Evolutionary conservation across 2,329 filamentous ascomycete species (phyloP), one percentile per base, ranked within the genome.

Genomic region (Colletotrichum agaves): DNA sequence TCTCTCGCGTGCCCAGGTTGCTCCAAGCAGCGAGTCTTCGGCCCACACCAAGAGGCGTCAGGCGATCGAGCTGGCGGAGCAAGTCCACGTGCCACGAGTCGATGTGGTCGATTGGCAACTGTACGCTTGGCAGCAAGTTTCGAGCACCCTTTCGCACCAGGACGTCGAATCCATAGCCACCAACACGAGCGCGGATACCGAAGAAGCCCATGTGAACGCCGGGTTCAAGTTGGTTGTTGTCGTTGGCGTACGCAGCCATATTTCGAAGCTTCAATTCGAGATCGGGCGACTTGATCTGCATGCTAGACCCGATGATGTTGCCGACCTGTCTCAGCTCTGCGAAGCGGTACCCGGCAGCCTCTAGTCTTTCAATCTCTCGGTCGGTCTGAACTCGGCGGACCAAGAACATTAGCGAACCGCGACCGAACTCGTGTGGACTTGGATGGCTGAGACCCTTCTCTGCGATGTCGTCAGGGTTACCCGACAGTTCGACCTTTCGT

Each of bases 381-480:
- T 82, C 82, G 37, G 79, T 82, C 37, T 84, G 82, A 2, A 91
- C 83, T 47, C 85, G 85, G 11, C 90, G 91, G 5, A 94, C 90
- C 10, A 97, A 85, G 73, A 97, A 94, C 76, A 97, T 87, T 50
- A 97, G 84, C 61, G 94, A 93, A 0, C 94, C 93, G 67, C 89
- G 89, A 4, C 91, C 91, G 41, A 88, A 85, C 33, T 79, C 75
- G 15, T 78, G 72, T 23, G 74, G 69, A 49, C 70, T 71, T 23
- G 70, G 71, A 4, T 71, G 61, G 17, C 70, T 63, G 33, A 78
- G 57, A 0, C 78, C 82, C 69, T 83, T 84, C 70, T 86, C 83
- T 1, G 76, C 77, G 12, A 81, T 69, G 27, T 79, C 78, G 12
- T 78, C 77, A 67, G 70, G 74, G 63, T 56, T 67, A 60, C 53